Conservation (phyloP, 2,329 filamentous ascomycete species). For the Metarhizium brunneum region DNA sequence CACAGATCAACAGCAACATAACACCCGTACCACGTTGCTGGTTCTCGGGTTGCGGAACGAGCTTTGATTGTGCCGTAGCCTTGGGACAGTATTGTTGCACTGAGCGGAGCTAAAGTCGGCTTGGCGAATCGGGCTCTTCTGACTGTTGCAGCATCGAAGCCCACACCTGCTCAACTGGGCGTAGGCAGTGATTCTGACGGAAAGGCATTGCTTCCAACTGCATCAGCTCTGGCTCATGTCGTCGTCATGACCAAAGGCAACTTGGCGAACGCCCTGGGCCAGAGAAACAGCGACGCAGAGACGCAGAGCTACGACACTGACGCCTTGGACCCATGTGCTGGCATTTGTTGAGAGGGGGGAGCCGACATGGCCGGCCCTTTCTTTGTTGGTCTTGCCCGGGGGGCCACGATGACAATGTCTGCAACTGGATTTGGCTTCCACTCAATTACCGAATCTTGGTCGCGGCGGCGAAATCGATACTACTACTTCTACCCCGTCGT, state of each 20-base stretch:
- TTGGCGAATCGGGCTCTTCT: not conserved
- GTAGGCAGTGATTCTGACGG: not conserved
- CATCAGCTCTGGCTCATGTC: not conserved
- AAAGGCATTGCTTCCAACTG: not conserved
- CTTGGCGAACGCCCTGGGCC: not conserved
- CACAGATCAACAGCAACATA: not conserved
- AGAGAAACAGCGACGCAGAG: not conserved
- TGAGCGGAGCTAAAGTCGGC: not conserved
- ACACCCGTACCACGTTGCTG: not conserved
- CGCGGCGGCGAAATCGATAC: not conserved
- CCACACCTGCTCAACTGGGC: not conserved
- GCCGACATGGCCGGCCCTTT: not conserved
- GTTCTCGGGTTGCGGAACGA: not conserved
- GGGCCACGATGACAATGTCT: not conserved
- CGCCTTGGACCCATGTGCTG: not conserved
- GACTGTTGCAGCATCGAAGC: not conserved
- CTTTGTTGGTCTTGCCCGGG: not conserved
- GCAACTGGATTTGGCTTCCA: not conserved
- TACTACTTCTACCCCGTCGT: not conserved
- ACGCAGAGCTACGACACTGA: not conserved
- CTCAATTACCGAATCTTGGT: not conserved
- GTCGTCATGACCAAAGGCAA: not conserved
- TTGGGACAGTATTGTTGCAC: not conserved
- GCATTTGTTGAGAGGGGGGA: not conserved
- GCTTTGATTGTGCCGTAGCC: not conserved